phyloP scores from a whole-genome alignment of 1,284 basidiomycete genomes.

The Naganishia sp. region DNA sequence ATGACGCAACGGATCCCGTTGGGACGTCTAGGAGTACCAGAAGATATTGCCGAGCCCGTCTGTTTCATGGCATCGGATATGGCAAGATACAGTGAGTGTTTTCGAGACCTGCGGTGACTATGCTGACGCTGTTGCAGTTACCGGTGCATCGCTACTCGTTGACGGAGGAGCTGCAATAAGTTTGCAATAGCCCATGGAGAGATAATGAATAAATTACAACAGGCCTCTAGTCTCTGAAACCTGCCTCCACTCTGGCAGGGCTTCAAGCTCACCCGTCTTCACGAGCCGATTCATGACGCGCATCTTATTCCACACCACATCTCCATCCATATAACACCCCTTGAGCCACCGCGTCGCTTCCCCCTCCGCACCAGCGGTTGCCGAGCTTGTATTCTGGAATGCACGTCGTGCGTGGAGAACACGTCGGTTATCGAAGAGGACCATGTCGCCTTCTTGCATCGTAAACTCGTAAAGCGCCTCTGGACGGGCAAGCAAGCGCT shows the following conservation, averaged over 20 bases:
- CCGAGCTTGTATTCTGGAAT: constrained; percentile 60
- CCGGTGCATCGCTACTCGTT: constrained; percentile 68
- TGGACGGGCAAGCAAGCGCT: constrained; percentile 62
- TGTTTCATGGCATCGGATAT: constrained; percentile 75
- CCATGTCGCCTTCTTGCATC: constrained; percentile 80
- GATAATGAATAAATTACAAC: not conserved
- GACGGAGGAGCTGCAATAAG: constrained; percentile 79
- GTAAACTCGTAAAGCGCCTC: constrained; percentile 66
- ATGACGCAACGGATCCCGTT: constrained; percentile 70
- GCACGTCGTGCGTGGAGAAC: constrained; percentile 84
- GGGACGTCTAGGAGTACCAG: constrained; percentile 70
- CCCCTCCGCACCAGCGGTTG: constrained; percentile 51
- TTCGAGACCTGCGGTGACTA: constrained; percentile 35
- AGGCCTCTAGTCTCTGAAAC: not conserved
- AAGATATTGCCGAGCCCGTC: constrained; percentile 74
- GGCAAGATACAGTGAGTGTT: constrained; percentile 64
- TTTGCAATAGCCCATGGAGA: constrained; percentile 59
- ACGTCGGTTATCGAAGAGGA: constrained; percentile 91
- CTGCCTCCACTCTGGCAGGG: constrained; percentile 12
- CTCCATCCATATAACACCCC: constrained; percentile 81
- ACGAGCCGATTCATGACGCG: constrained; percentile 22
- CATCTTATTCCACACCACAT: constrained; percentile 65
- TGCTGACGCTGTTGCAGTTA: constrained; percentile 42
- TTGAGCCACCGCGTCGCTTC: constrained; percentile 76
- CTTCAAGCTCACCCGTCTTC: constrained; percentile 19